These are phyloP conservation scores for Saposhnikovia divaricata DNA, from an alignment of 129 eudicot species.

Conservation along the genomic window DNA sequence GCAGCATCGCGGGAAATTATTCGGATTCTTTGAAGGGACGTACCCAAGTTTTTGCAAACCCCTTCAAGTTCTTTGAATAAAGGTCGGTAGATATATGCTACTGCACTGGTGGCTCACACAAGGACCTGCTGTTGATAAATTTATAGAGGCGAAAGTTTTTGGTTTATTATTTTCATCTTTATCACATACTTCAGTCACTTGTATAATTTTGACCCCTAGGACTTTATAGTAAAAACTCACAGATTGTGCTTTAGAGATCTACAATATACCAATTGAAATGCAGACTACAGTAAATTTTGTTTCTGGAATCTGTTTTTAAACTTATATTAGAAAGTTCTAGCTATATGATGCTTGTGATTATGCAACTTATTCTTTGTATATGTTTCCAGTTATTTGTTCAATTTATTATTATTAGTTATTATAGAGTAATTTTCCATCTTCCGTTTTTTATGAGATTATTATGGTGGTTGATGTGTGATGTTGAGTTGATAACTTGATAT, in stretches of 20 bases:
- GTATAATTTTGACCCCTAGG: conserved; percentile 22
- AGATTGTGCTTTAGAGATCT: conserved; percentile 6
- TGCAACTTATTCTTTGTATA: background rate
- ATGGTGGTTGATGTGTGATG: too few relatives aligned
- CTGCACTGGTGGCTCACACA: background rate
- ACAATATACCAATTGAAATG: conserved; percentile 1
- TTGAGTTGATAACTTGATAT: too few relatives aligned
- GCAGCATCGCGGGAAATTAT: background rate
- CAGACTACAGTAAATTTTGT: background rate
- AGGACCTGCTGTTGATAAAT: conserved; percentile 10
- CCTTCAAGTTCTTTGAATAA: conserved; percentile 6
- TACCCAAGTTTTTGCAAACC: background rate
- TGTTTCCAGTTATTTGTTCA: too few relatives aligned
- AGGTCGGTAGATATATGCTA: background rate
- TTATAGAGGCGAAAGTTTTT: background rate
- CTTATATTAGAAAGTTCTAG: background rate
- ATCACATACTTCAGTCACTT: conserved; percentile 8
- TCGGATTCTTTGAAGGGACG: conserved; percentile 11
- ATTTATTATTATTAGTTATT: too few relatives aligned
- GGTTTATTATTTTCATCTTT: conserved; percentile 1
- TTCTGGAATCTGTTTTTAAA: background rate
- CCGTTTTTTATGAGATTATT: too few relatives aligned
- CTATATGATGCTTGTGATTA: background rate
- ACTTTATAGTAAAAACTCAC: background rate
- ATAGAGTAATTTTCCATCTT: too few relatives aligned